Conservation (phyloP, 176 grass and related monocot species). For the Chloris gayana region DNA sequence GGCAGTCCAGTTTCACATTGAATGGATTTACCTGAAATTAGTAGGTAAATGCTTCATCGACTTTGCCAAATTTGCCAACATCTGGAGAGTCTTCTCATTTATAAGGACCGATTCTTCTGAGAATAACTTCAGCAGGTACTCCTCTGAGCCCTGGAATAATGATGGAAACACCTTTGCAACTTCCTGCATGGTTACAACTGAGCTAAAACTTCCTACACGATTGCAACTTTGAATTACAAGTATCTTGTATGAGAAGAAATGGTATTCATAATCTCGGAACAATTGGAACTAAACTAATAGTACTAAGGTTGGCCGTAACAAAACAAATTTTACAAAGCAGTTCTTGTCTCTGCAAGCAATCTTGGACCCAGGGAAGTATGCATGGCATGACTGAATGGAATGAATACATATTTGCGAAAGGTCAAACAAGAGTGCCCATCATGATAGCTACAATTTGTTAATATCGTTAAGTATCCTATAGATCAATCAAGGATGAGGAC, state of each 20-base stretch:
- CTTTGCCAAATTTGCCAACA: constrained; percentile 73
- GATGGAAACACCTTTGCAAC: constrained; percentile 71
- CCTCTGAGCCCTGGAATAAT: constrained; percentile 63
- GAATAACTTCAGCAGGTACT: constrained; percentile 66
- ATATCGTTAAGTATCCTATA: constrained; percentile 1
- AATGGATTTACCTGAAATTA: constrained; percentile 67
- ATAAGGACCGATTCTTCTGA: constrained; percentile 57
- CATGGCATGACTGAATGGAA: not conserved
- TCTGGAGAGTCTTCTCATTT: constrained; percentile 76
- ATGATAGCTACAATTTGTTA: not conserved
- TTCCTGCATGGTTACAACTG: constrained; percentile 50
- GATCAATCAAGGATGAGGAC: constrained; percentile 17
- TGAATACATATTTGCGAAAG: not conserved
- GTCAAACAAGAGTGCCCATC: not conserved
- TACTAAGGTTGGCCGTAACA: not conserved
- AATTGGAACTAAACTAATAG: not conserved
- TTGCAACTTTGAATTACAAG: not conserved
- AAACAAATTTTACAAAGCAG: not conserved
- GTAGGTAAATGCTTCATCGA: constrained; percentile 58
- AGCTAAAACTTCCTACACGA: constrained; percentile 42
- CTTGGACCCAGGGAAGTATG: not conserved
- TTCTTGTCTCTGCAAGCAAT: constrained; percentile 4
- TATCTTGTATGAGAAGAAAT: constrained; percentile 28
- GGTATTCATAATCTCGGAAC: constrained; percentile 12
- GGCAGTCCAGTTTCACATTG: constrained; percentile 23